Base-by-base conservation (phyloP, 129 eudicot species). In the Arctium minus region DNA sequence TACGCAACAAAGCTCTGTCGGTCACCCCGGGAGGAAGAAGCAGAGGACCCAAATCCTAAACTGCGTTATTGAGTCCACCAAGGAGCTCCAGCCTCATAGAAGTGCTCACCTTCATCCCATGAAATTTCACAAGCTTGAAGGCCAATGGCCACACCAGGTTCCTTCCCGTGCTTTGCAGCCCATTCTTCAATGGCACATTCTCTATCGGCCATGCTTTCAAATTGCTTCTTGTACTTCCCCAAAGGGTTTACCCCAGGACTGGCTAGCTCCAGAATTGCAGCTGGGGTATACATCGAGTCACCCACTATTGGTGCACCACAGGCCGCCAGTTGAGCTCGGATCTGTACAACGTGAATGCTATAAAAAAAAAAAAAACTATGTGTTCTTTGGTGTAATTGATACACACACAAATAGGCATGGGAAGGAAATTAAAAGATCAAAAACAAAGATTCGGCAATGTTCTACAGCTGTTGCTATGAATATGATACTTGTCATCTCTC, bases 121-220 rank as follows among this genome's bases (percentile, higher is more conserved):
- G 97, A 96, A 84, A 96, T 92, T 37, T 93, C 92, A 76, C 91
- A 91, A 67, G 99, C 98, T 84, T 96, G 99, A 83, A 96, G 96
- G 62, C 92, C 99, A 70, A 93, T 90, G 70, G 94, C 96, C 70
- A 96, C 80, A 13, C 79, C 60, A 65, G 99, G 99, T 81, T 93
- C 99, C 86, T 88, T 96, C 79, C 99, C 98, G 40, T 96, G 98
- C 37, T 77, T 79, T 53, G 89, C 82, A 79, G 92, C 91, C 97
- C 99, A 93, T 50, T 91, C 94, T 84, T 93, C 89, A 70, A 88
- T 56, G 2, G 89, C 91, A 30, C 4, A 8, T 89, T 80, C 92
- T 86, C 85, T 73, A 44, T 86, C 92, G 48, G 71, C 80, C 70
- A 93, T 96, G 60, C 75, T 86, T n/a, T 84, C 60, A 67, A 89